Evolutionary conservation across 164 flowering plant species (phyloP), one percentile per base, ranked within the genome.

Genomic region (Nymphaea thermarum): DNA sequence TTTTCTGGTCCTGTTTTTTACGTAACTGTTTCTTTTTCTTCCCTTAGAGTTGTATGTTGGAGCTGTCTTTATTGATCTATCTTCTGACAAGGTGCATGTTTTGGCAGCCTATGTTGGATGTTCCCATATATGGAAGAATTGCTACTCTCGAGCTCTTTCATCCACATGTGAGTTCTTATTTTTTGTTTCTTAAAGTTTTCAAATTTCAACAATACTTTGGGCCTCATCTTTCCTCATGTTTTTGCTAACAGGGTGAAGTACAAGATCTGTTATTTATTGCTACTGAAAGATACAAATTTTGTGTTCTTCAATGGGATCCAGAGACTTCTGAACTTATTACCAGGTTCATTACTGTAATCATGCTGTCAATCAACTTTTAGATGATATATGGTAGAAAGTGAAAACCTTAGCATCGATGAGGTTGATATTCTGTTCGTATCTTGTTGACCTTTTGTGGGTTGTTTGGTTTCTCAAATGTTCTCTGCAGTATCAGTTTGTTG

Each of bases 291-390:
- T 94, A 94, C 71, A 94, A 91, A 70, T 88, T 94, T 66, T 94
- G 99, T 79, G 98, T 94, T 72, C 91, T 94, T 77, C 99, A 94
- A 69, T 94, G 99, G 99, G 99, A 94, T 78, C 69, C 88, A 61
- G 96, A 88, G 67, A 71, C 85, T 65, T 84, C 87, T 70, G 98
- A 94, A 74, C 82, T 94, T 68, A 75, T 86, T 62, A 94, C 99
- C 65, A 90, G 94, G 99, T 94, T 51, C 14, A 3, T 51, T 51
- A 51, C 57, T 51, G 57, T 5, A 51, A 51, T 51, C 57, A 8
- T 15, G 14, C 57, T 51, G 3, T 51, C 8, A 25, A 25, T 8
- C 57, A 51, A 8, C 12, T 51, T 51, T 51, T 4, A 15, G 15
- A 51, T 51, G 57, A 25, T 25, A 25, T 25, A 25, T 25, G 36